These are phyloP conservation scores for Dittrichia graveolens DNA, from an alignment of 129 eudicot genomes.

Conservation along the genomic window DNA sequence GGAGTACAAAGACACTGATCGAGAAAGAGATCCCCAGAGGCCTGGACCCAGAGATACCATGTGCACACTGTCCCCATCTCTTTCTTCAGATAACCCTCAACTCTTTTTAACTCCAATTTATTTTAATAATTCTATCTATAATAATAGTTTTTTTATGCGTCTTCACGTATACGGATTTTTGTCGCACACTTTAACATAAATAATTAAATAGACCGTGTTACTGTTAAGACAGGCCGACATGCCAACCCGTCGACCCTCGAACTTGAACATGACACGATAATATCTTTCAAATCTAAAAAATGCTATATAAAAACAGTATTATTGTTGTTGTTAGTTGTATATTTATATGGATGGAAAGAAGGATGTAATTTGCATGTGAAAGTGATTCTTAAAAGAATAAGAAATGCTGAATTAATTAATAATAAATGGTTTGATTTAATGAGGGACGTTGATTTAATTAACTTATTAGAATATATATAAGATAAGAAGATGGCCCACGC, in stretches of 20 bases:
- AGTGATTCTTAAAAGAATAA: constrained; percentile 22
- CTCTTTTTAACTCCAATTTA: background rate
- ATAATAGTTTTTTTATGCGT: too few species aligned
- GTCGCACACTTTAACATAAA: too few species aligned
- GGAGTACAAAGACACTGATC: constrained; percentile 36
- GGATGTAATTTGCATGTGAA: constrained; percentile 29
- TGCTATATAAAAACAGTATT: background rate
- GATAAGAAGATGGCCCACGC: constrained; percentile 15
- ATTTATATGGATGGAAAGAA: background rate
- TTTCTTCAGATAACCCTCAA: constrained; percentile 13
- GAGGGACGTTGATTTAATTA: constrained; percentile 14
- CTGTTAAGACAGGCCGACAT: too few species aligned
- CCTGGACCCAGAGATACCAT: constrained; percentile 23
- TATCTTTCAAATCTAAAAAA: background rate
- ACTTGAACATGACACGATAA: background rate
- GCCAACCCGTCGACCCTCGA: too few species aligned
- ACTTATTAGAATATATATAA: background rate
- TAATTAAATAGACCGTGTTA: too few species aligned
- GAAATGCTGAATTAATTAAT: background rate
- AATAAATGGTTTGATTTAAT: constrained; percentile 13
- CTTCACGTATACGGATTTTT: too few species aligned
- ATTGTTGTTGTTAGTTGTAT: background rate
- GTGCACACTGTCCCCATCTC: constrained; percentile 32
- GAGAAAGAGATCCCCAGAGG: constrained; percentile 34
- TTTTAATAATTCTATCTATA: too few species aligned